Evolutionary conservation across 75 land plant genomes (phyloP).

Genomic region (Adiantum capillusveneris): DNA sequence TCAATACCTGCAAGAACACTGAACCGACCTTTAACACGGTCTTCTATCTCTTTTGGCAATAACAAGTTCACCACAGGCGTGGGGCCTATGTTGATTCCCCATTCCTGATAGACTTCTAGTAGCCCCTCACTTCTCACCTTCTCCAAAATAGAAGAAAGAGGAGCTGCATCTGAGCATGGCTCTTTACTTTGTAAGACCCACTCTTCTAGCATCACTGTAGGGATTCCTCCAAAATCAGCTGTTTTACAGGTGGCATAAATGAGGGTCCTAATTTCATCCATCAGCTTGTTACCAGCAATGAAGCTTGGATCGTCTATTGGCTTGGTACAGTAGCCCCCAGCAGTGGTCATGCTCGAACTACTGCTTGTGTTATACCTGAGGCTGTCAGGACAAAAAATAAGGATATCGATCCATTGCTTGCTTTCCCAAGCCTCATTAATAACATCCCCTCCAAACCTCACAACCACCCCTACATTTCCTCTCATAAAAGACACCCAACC

Average conservation of each 20-base stretch:
- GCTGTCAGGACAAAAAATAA: not conserved
- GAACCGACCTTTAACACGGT: not conserved
- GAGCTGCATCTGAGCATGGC: not conserved
- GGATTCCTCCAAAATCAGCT: not conserved
- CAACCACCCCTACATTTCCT: not conserved
- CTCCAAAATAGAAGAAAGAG: not conserved
- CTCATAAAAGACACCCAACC: no score
- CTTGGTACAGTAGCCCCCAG: not conserved
- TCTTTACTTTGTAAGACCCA: not conserved
- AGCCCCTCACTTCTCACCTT: not conserved
- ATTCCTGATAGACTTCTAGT: not conserved
- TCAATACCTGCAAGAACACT: not conserved
- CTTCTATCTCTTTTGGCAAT: not conserved
- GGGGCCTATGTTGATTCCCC: not conserved
- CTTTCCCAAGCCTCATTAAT: not conserved
- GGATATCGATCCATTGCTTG: not conserved
- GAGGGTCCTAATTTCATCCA: not conserved
- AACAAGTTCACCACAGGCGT: not conserved
- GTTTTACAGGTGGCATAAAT: not conserved
- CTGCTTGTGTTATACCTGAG: not conserved
- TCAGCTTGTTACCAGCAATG: not conserved
- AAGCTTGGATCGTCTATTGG: not conserved
- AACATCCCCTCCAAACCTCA: conserved; percentile 1
- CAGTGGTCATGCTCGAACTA: not conserved
- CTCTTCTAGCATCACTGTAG: not conserved